phyloP scores from a whole-genome alignment of 148 eudicot genomes.

The Fagopyrum esculentum region DNA sequence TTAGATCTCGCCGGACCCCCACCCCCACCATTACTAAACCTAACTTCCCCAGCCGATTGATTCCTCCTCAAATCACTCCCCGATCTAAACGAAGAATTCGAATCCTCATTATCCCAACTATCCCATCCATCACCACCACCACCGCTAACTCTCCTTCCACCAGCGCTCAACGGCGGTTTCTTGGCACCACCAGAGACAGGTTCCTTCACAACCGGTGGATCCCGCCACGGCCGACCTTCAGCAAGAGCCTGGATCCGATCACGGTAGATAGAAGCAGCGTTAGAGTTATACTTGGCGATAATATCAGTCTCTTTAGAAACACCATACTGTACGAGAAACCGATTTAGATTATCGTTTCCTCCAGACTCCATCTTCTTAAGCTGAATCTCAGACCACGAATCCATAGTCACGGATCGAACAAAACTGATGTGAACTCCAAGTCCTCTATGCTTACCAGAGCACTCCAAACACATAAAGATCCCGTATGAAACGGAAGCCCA shows the following conservation, averaged over 20 bases:
- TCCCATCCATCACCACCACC: constrained; percentile 58
- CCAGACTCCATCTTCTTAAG: constrained; percentile 69
- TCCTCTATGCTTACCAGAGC: constrained; percentile 80
- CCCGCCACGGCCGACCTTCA: constrained; percentile 77
- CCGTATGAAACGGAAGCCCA: constrained; percentile 83
- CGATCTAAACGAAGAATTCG: constrained; percentile 22
- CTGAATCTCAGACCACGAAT: constrained; percentile 98
- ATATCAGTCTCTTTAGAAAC: constrained; percentile 73
- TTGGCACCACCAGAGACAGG: background rate
- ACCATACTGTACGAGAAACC: constrained; percentile 45
- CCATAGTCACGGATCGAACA: constrained; percentile 91
- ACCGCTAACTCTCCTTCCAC: background rate
- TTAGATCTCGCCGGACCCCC: constrained; percentile 48
- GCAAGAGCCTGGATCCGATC: constrained; percentile 73
- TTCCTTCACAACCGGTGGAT: constrained; percentile 82
- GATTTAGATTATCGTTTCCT: constrained; percentile 65
- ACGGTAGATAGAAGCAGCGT: constrained; percentile 69
- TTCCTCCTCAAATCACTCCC: constrained; percentile 56
- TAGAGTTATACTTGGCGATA: constrained; percentile 61
- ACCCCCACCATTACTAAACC: constrained; percentile 31
- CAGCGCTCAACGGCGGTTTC: constrained; percentile 4
- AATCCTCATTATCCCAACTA: constrained; percentile 63
- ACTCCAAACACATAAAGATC: constrained; percentile 69
- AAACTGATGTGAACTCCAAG: constrained; percentile 77
- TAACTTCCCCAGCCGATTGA: constrained; percentile 61